A percentile compares a stretch with the other conserved stretches of the same genome.
Conservation (phyloP, 371 early-diverging fungal species). For the Saksenaea vasiformis region DNA sequence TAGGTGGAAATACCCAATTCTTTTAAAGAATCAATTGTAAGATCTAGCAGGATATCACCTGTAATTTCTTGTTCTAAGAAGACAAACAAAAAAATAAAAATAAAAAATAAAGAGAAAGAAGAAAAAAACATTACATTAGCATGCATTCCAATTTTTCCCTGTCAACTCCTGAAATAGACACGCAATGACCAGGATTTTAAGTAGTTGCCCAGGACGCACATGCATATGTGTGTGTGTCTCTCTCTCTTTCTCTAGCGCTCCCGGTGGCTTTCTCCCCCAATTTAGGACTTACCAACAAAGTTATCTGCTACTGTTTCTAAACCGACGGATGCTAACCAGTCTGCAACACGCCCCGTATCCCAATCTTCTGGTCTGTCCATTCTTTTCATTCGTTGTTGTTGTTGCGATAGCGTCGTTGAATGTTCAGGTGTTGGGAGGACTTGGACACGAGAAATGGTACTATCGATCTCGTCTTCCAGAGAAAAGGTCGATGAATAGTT, state of each 20-base stretch:
- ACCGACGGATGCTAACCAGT: conserved; percentile 54
- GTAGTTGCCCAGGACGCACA: not conserved
- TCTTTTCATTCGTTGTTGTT: not conserved
- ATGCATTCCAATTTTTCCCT: not conserved
- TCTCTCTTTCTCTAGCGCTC: too few relatives aligned
- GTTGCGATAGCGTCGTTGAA: conserved; percentile 1
- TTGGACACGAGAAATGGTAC: conserved; percentile 28
- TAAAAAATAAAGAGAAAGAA: too few relatives aligned
- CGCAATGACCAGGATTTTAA: conserved; percentile 1
- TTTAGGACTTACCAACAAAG: conserved; percentile 57
- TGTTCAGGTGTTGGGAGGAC: conserved; percentile 3
- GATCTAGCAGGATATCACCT: conserved; percentile 67
- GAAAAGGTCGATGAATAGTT: conserved; percentile 22
- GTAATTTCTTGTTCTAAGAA: conserved; percentile 69
- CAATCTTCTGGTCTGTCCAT: conserved; percentile 32
- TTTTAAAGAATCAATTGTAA: conserved; percentile 66
- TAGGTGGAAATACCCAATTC: conserved; percentile 70
- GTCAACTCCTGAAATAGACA: conserved; percentile 4
- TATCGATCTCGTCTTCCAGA: conserved; percentile 34
- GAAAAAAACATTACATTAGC: not conserved
- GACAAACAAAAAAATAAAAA: too few relatives aligned
- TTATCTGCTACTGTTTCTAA: conserved; percentile 53
- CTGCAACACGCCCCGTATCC: conserved; percentile 43
- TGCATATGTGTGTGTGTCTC: too few relatives aligned
- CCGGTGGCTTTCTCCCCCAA: not conserved